Evolutionary conservation across 2,329 filamentous ascomycete species (phyloP), one percentile per base, ranked within the genome.

Genomic region (Xylariaceae sp.): DNA sequence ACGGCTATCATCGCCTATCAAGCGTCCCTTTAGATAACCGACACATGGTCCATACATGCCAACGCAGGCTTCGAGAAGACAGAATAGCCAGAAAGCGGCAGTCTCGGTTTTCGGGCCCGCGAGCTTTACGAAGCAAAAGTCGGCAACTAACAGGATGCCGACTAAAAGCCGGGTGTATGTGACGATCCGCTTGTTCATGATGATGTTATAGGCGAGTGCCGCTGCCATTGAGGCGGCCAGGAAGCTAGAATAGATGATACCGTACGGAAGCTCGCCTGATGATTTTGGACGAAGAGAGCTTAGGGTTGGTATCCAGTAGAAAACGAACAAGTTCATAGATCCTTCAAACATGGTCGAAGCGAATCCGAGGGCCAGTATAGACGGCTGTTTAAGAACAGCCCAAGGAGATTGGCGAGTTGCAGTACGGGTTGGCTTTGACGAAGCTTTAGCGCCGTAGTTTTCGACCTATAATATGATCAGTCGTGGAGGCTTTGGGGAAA

Each of bases 251-350:
- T 69, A 70, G 11, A 72, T 67, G 39, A 64, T 61, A 19, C 66
- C 63, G 37, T 68, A 69, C 9, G 69, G 69, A 5, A 71, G 67
- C 47, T 71, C 67, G 16, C 65, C 69, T 3, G 64, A 40, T 2
- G 67, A 62, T 14, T 6, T 7, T 16, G 8, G 33, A 16, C 33
- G 74, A 9, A 76, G 73, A 12, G 74, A 73, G 58, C 75, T 79
- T n/a, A 87, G 71, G 3, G 82, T 79, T 1, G 82, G 79, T 0
- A 82, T 81, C 79, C 84, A 86, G 73, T 85, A 86, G 69, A 86
- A 87, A 54, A 87, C 81, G 65, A 86, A 86, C 9, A 87, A 75
- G 65, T 86, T 87, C 75, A 87, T 83, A 24, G 82, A 78, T 17
- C 83, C 83, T 70, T 87, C 85, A 64, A 87, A 86, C 67, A 84